Evolutionary conservation across 1,139 yeast genomes (phyloP).

Genomic region (Kodamaea anthophila): DNA sequence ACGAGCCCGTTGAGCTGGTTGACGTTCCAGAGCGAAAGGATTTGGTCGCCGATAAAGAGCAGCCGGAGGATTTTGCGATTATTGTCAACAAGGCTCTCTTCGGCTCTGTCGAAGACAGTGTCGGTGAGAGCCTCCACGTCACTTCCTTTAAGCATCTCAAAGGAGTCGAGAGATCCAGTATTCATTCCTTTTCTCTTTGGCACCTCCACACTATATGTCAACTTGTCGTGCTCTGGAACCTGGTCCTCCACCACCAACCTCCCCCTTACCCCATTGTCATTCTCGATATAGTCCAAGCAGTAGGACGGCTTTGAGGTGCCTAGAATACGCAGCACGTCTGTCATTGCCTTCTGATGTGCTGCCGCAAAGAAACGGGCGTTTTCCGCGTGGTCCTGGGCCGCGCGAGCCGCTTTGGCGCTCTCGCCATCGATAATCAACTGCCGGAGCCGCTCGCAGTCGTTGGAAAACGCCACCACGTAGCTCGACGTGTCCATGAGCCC

Average conservation of each 20-base stretch:
- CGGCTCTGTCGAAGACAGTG: no score
- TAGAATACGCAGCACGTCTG: slow-evolving; percentile 37
- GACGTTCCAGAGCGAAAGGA: slow-evolving; percentile 66
- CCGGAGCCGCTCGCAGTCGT: slow-evolving; percentile 43
- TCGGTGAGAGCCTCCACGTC: no score
- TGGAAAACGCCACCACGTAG: slow-evolving; percentile 32
- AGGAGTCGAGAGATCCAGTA: background rate
- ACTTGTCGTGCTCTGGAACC: slow-evolving; percentile 36
- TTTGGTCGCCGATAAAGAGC: slow-evolving; percentile 64
- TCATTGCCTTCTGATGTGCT: slow-evolving; percentile 40
- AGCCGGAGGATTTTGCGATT: slow-evolving; percentile 69
- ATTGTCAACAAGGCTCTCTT: slow-evolving; percentile 41
- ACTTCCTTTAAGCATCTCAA: slow-evolving; percentile 8
- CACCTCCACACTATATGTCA: slow-evolving; percentile 34
- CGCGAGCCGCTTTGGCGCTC: slow-evolving; percentile 41
- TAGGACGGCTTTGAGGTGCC: slow-evolving; percentile 24
- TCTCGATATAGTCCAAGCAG: slow-evolving; percentile 61
- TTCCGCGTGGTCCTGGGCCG: slow-evolving; percentile 59
- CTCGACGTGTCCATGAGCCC: slow-evolving; percentile 10
- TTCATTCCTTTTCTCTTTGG: slow-evolving; percentile 19
- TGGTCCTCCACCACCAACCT: slow-evolving; percentile 50
- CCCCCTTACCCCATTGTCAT: slow-evolving; percentile 57
- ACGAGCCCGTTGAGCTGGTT: slow-evolving; percentile 69
- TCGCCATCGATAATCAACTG: slow-evolving; percentile 44
- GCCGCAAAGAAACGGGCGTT: slow-evolving; percentile 46